Percentiles rank a stretch among this genome's conserved stretches.
Conservation (phyloP, 2,329 filamentous ascomycete species). For the Pseudocercospora macadamiae region DNA sequence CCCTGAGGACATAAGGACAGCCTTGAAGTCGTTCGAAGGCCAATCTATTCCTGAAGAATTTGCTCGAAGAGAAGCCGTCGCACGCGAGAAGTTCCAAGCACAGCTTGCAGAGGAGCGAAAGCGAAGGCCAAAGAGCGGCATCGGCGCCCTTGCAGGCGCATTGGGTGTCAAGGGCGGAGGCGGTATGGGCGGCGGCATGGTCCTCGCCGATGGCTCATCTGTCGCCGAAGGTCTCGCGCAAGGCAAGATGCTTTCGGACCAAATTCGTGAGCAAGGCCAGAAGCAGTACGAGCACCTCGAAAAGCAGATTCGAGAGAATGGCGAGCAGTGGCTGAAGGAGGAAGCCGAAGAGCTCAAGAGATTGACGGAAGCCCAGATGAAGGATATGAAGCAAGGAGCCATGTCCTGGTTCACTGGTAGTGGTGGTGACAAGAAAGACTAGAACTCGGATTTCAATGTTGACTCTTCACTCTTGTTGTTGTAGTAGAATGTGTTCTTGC, state of each 20-base stretch:
- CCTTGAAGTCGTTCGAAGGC: conserved; percentile 61
- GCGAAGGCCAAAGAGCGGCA: conserved; percentile 62
- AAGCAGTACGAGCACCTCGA: conserved; percentile 88
- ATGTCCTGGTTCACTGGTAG: conserved; percentile 56
- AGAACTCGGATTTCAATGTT: background rate
- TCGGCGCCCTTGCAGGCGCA: conserved; percentile 63
- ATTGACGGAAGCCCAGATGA: conserved; percentile 86
- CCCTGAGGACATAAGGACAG: conserved; percentile 76
- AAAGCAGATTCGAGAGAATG: conserved; percentile 88
- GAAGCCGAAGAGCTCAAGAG: conserved; percentile 88
- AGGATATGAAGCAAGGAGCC: conserved; percentile 83
- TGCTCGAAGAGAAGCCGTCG: conserved; percentile 80
- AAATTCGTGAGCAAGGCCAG: conserved; percentile 88
- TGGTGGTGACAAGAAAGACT: conserved; percentile 35
- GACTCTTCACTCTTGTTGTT: conserved; percentile 16
- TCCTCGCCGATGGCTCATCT: conserved; percentile 54
- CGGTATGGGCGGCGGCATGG: conserved; percentile 60
- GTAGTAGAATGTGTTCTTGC: conserved; percentile 9
- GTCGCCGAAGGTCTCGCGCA: conserved; percentile 78
- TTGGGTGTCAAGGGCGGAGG: conserved; percentile 77
- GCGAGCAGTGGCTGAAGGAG: conserved; percentile 93
- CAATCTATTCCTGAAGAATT: conserved; percentile 90
- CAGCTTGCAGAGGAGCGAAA: conserved; percentile 70
- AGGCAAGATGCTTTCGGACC: conserved; percentile 96
- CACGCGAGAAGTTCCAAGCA: conserved; percentile 82